Conservation (phyloP, 768 basidiomycete genomes). For the Podaxis sp. region DNA sequence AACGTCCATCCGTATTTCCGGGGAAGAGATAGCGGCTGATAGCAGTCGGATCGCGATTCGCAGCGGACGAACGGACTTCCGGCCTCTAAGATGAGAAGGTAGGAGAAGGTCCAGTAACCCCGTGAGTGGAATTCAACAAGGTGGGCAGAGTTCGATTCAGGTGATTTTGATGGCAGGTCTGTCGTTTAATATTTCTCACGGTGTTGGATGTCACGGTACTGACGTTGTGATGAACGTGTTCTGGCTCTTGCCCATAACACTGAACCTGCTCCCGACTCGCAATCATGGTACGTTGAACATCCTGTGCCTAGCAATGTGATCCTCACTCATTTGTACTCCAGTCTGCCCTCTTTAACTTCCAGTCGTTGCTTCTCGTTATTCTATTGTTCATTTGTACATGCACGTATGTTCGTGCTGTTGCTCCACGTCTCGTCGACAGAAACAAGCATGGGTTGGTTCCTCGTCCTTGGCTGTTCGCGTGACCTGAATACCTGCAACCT, state of each 20-base stretch:
- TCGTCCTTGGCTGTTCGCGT: neutral
- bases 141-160: neutral
- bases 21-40: too few relatives aligned
- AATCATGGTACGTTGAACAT: slow-evolving; percentile 10
- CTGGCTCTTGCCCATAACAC: neutral
- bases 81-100: too few relatives aligned
- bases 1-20: too few relatives aligned
- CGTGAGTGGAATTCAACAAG: neutral
- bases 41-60: too few relatives aligned
- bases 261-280: neutral
- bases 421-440: slow-evolving; percentile 86
- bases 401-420: slow-evolving; percentile 89
- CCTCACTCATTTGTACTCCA: slow-evolving; percentile 17
- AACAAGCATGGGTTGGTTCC: slow-evolving; percentile 89
- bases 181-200: neutral
- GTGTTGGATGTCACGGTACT: slow-evolving; percentile 8
- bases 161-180: neutral
- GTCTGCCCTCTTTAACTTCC: slow-evolving; percentile 98
- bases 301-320: neutral
- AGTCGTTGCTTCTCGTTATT: slow-evolving; percentile 91
- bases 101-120: too few relatives aligned
- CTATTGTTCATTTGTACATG: slow-evolving; percentile 95
- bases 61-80: too few relatives aligned
- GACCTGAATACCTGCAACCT: slow-evolving; percentile 1
- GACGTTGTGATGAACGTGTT: slow-evolving; percentile 6